A percentile compares a stretch with the other conserved stretches of the same genome.
phyloP scores from a whole-genome alignment of 2,329 filamentous ascomycete species.

The Xylariaceae sp. region DNA sequence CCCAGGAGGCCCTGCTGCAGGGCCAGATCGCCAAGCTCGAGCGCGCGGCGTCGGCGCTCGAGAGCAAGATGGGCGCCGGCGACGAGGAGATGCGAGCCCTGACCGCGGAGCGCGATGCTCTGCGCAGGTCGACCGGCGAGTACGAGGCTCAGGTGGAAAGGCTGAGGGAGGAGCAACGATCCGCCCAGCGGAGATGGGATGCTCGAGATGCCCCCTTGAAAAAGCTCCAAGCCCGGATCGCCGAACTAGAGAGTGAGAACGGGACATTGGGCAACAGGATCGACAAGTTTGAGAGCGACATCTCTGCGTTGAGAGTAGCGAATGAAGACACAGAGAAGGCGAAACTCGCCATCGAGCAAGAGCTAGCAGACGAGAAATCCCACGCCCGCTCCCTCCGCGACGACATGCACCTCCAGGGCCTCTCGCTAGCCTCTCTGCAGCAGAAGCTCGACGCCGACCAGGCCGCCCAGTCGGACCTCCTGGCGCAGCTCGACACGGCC shows the following conservation, averaged over 20 bases:
- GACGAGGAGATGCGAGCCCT: constrained; percentile 21
- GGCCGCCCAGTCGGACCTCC: constrained; percentile 10
- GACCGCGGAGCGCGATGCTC: constrained; percentile 15
- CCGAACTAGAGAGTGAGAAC: constrained; percentile 2
- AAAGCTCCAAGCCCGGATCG: constrained; percentile 20
- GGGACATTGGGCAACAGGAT: constrained; percentile 13
- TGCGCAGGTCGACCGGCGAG: constrained; percentile 10
- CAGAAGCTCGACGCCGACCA: constrained; percentile 11
- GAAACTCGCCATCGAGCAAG: constrained; percentile 11
- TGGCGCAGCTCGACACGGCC: constrained; percentile 11
- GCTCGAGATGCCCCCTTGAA: constrained; percentile 21
- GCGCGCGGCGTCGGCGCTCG: constrained; percentile 13
- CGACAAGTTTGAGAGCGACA: constrained; percentile 20
- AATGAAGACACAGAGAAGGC: constrained; percentile 4
- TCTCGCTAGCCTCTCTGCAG: constrained; percentile 11
- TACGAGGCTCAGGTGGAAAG: constrained; percentile 14
- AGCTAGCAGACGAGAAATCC: constrained; percentile 10
- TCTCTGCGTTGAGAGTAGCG: constrained; percentile 8
- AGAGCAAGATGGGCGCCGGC: constrained; percentile 17
- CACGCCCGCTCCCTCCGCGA: too few species aligned
- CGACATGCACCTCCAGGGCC: too few species aligned
- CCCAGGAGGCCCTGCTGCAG: constrained; percentile 18
- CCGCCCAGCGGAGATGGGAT: constrained; percentile 8
- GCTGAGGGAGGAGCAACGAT: constrained; percentile 10
- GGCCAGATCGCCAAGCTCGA: constrained; percentile 18